Evolutionary conservation across 306 rosid species (phyloP).

Genomic region (Geum urbanum): DNA sequence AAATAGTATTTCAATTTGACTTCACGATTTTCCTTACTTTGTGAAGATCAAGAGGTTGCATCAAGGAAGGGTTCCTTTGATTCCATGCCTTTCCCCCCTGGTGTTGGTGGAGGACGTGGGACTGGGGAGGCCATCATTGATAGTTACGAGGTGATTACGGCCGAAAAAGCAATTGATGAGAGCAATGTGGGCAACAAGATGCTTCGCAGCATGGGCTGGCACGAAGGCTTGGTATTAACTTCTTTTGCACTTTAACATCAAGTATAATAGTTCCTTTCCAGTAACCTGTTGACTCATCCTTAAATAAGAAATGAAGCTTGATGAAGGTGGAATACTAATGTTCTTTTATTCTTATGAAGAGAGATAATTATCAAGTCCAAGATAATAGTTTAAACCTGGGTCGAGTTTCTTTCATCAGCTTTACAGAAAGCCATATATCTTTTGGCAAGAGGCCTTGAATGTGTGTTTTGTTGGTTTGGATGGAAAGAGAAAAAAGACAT

Average conservation of each 20-base stretch:
- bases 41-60: constrained; percentile 75
- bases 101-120: constrained; percentile 94
- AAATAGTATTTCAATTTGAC: constrained; percentile 31
- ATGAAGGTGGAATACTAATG: background rate
- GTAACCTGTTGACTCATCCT: background rate
- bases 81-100: constrained; percentile 98
- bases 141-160: constrained; percentile 77
- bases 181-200: constrained; percentile 93
- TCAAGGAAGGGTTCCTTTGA: constrained; percentile 70
- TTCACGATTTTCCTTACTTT: constrained; percentile 45
- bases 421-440: too few species aligned
- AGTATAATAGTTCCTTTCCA: background rate
- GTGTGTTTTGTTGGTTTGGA: too few species aligned
- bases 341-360: background rate
- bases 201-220: constrained; percentile 99
- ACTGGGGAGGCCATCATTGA: constrained; percentile 55
- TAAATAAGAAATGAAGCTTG: background rate
- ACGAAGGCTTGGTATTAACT: constrained; percentile 92
- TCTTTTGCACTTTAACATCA: constrained; percentile 18
- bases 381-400: background rate
- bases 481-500: too few species aligned
- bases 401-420: background rate
- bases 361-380: background rate
- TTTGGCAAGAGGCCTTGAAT: too few species aligned
- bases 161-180: constrained; percentile 92